phyloP scores from a whole-genome alignment of 257 asterid genomes.

The Mentha longifolia region DNA sequence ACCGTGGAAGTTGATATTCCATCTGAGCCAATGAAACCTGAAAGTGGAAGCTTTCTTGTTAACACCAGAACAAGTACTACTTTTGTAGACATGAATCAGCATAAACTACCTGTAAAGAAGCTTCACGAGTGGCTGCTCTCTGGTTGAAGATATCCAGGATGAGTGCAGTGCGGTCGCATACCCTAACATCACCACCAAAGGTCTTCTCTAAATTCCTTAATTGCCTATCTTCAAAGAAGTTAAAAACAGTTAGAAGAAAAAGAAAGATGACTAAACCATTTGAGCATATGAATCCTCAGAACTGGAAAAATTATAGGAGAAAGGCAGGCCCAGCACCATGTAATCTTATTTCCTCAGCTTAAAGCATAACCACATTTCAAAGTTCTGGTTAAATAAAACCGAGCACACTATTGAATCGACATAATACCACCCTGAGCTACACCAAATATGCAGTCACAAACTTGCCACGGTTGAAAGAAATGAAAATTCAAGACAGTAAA shows the following conservation, averaged over 20 bases:
- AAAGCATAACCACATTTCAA: slow-evolving; percentile 12
- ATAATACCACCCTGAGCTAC: neutral
- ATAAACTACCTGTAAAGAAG: slow-evolving; percentile 74
- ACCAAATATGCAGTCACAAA: slow-evolving; percentile 12
- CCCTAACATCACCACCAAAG: slow-evolving; percentile 90
- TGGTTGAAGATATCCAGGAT: slow-evolving; percentile 95
- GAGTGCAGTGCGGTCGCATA: slow-evolving; percentile 97
- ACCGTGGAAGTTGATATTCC: slow-evolving; percentile 94
- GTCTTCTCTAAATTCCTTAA: slow-evolving; percentile 87
- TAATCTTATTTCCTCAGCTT: slow-evolving; percentile 1
- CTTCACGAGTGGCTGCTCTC: slow-evolving; percentile 97
- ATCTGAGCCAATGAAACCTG: slow-evolving; percentile 96
- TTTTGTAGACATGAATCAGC: slow-evolving; percentile 6
- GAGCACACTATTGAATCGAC: neutral
- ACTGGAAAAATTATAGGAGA: neutral
- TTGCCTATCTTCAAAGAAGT: slow-evolving; percentile 62
- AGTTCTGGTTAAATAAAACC: slow-evolving; percentile 17
- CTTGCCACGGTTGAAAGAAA: neutral
- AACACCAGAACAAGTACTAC: slow-evolving; percentile 29
- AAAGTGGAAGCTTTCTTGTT: slow-evolving; percentile 21
- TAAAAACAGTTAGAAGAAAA: slow-evolving; percentile 15
- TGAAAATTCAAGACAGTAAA: slow-evolving; percentile 5
- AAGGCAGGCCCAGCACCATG: neutral
- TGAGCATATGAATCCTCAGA: slow-evolving; percentile 19
- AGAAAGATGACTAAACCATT: neutral